phyloP scores from a whole-genome alignment of 352 stramenopile species.

The Phytophthora syringae region DNA sequence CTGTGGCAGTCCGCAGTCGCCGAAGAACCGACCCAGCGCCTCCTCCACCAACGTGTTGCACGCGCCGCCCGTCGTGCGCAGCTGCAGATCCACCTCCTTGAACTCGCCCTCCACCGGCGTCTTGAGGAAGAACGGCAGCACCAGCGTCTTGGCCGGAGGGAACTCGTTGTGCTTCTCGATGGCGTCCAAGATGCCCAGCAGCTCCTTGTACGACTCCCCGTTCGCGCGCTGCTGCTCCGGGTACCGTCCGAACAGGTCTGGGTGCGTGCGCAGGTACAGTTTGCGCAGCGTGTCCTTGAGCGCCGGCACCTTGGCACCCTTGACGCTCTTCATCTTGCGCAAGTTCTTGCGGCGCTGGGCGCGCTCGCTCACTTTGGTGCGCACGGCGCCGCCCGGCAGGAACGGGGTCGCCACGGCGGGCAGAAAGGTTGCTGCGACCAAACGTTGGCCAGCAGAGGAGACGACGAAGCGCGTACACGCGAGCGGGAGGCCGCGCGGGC shows the following conservation, averaged over 20 bases:
- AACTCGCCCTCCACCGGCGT: constrained; percentile 73
- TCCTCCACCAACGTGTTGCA: constrained; percentile 84
- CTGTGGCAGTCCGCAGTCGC: constrained; percentile 61
- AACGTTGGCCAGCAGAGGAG: constrained; percentile 17
- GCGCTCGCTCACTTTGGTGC: constrained; percentile 77
- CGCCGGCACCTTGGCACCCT: constrained; percentile 58
- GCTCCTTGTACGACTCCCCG: constrained; percentile 82
- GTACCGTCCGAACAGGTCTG: constrained; percentile 79
- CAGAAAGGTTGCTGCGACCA: constrained; percentile 6
- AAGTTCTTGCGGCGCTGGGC: constrained; percentile 75
- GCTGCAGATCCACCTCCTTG: constrained; percentile 66
- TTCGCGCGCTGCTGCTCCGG: constrained; percentile 68
- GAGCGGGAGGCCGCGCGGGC: constrained; percentile 3
- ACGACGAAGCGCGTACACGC: constrained; percentile 2
- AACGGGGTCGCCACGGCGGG: constrained; percentile 22
- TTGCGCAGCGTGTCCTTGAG: constrained; percentile 84
- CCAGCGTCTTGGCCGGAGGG: constrained; percentile 70
- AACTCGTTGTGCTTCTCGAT: constrained; percentile 86
- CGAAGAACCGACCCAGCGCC: constrained; percentile 74
- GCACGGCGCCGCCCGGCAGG: constrained; percentile 42
- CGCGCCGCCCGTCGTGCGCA: constrained; percentile 76
- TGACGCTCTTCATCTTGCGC: constrained; percentile 76
- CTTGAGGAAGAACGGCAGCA: constrained; percentile 76
- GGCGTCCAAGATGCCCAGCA: constrained; percentile 81
- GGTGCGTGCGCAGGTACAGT: constrained; percentile 83